phyloP scores from a whole-genome alignment of 2,329 filamentous ascomycete genomes.

The Elsinoe ampelina region DNA sequence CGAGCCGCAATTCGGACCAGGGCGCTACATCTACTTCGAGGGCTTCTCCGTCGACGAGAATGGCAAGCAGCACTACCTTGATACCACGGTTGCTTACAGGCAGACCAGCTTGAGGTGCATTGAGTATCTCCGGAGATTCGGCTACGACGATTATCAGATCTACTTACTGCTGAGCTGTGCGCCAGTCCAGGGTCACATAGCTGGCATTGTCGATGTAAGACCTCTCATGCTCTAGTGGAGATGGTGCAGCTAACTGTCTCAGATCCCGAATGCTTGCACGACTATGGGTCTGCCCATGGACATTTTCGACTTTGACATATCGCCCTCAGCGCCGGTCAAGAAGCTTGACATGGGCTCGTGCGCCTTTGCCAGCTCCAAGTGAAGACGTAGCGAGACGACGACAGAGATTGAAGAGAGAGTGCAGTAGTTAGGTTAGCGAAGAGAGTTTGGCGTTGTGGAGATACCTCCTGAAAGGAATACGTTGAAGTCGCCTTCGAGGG shows the following conservation, averaged over 20 bases:
- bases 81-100: constrained; percentile 76
- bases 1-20: constrained; percentile 77
- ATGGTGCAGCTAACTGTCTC: constrained; percentile 8
- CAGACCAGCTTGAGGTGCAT: constrained; percentile 71
- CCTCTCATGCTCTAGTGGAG: constrained; percentile 14
- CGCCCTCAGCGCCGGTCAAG: constrained; percentile 52
- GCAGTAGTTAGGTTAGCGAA: neutral
- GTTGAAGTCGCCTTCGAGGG: neutral
- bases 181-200: constrained; percentile 78
- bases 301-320: constrained; percentile 91
- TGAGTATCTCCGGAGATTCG: constrained; percentile 66
- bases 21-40: constrained; percentile 74
- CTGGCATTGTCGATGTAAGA: constrained; percentile 67
- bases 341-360: constrained; percentile 62
- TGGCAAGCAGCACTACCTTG: constrained; percentile 82
- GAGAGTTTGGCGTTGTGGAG: constrained; percentile 6
- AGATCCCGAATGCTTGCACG: constrained; percentile 80
- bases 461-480: neutral
- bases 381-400: neutral
- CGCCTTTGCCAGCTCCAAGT: constrained; percentile 45
- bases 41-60: constrained; percentile 83
- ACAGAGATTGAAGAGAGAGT: neutral
- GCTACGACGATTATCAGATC: constrained; percentile 63
- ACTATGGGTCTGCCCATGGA: constrained; percentile 84
- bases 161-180: constrained; percentile 80